These are phyloP conservation scores for Fonsecaea erecta DNA, from an alignment of 2,329 filamentous ascomycete species.

Conservation along the genomic window DNA sequence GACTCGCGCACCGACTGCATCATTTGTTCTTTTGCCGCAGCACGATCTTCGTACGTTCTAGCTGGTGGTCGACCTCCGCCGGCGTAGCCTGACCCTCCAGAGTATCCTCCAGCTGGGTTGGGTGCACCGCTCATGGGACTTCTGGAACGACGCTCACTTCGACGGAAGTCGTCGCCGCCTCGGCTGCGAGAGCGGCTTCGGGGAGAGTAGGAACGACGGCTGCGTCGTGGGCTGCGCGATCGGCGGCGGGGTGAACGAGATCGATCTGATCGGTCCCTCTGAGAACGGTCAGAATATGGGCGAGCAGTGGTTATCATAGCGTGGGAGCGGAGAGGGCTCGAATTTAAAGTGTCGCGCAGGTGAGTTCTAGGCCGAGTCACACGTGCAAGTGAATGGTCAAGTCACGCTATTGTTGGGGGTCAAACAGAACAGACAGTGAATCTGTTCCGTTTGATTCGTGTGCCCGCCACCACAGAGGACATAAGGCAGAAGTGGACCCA, in stretches of 20 bases:
- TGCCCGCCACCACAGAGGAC: constrained; percentile 20
- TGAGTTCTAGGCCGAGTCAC: constrained; percentile 25
- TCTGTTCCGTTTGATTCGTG: constrained; percentile 13
- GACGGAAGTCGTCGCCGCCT: constrained; percentile 73
- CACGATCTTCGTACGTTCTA: constrained; percentile 82
- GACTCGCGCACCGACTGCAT: constrained; percentile 92
- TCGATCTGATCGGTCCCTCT: constrained; percentile 85
- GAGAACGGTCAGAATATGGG: constrained; percentile 44
- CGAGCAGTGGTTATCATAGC: constrained; percentile 20
- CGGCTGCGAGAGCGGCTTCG: constrained; percentile 78
- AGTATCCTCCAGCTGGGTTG: constrained; percentile 71
- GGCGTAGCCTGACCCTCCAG: constrained; percentile 58
- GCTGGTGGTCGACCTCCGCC: constrained; percentile 64
- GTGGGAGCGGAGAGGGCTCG: constrained; percentile 29
- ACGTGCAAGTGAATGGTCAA: constrained; percentile 24
- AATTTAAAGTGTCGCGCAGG: constrained; percentile 25
- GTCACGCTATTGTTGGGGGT: constrained; percentile 20
- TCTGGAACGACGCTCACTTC: constrained; percentile 75
- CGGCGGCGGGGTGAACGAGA: constrained; percentile 68
- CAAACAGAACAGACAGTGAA: constrained; percentile 24
- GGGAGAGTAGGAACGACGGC: constrained; percentile 77
- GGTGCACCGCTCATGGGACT: constrained; percentile 77
- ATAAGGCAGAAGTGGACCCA: constrained; percentile 33
- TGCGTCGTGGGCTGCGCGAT: constrained; percentile 80
- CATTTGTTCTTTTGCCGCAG: constrained; percentile 87